Conservation (phyloP, 352 stramenopile genomes). For the Globisporangium heterothallicum region DNA sequence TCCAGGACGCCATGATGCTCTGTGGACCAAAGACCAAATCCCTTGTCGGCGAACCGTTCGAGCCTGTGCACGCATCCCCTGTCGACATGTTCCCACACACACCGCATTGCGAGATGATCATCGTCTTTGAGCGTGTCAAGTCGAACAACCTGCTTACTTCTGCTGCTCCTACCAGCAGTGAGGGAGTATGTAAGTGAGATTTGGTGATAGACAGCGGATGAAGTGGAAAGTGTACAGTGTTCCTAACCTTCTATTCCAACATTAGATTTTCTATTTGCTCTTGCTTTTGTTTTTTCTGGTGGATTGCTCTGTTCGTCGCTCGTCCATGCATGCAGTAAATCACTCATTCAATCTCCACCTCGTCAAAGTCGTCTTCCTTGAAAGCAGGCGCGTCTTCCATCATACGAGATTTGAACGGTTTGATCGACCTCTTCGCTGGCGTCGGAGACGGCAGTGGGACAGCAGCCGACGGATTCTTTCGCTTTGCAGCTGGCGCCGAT, state of each 20-base stretch:
- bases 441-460: slow-evolving; percentile 15
- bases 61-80: slow-evolving; percentile 87
- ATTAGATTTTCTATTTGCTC: slow-evolving; percentile 12
- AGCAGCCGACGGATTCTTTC: slow-evolving; percentile 22
- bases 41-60: slow-evolving; percentile 89
- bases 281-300: slow-evolving; percentile 6
- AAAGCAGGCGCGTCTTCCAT: slow-evolving; percentile 65
- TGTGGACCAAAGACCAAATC: slow-evolving; percentile 93
- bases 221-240: neutral
- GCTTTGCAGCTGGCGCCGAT: slow-evolving; percentile 24
- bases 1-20: slow-evolving; percentile 84
- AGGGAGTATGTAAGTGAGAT: neutral
- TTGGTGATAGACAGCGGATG: neutral
- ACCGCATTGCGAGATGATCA: slow-evolving; percentile 97
- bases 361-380: slow-evolving; percentile 59
- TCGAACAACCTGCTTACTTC: slow-evolving; percentile 13
- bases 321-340: no score
- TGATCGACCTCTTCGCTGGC: slow-evolving; percentile 48
- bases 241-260: slow-evolving; percentile 9
- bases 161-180: neutral
- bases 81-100: slow-evolving; percentile 99
- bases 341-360: slow-evolving; percentile 32
- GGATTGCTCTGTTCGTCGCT: neutral
- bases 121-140: slow-evolving; percentile 93
- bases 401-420: slow-evolving; percentile 75